Percentiles rank a stretch among this genome's conserved stretches.
Evolutionary conservation across 1,284 basidiomycete species (phyloP).

Genomic region (Chiua sp.): DNA sequence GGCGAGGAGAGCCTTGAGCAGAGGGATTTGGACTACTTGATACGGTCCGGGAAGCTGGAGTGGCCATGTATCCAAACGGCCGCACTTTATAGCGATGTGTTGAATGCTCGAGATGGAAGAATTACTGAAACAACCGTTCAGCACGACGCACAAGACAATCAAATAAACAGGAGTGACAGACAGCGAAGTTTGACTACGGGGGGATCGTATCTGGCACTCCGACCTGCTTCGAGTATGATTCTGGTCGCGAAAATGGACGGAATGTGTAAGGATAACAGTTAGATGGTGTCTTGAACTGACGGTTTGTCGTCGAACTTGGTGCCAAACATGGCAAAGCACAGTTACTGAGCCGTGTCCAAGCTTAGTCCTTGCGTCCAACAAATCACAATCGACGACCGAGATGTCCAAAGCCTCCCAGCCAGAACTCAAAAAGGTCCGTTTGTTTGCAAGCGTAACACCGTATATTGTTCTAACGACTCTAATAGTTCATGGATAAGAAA

Average conservation of each 20-base stretch:
- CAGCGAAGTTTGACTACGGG: slow-evolving; percentile 39
- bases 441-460: not conserved
- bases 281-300: not conserved
- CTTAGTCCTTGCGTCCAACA: slow-evolving; percentile 22
- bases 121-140: slow-evolving; percentile 20
- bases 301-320: slow-evolving; percentile 2
- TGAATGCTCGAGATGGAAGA: slow-evolving; percentile 3
- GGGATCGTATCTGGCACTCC: not conserved
- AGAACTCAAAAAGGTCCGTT: slow-evolving; percentile 87
- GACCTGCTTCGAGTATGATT: not conserved
- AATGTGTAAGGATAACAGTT: not conserved
- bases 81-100: not conserved
- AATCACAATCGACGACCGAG: slow-evolving; percentile 11
- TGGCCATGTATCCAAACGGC: slow-evolving; percentile 33
- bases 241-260: not conserved
- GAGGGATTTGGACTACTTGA: slow-evolving; percentile 33
- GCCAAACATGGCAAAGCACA: slow-evolving; percentile 42
- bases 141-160: slow-evolving; percentile 1
- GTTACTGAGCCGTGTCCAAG: not conserved
- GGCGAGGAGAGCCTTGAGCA: slow-evolving; percentile 34
- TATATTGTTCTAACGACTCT: slow-evolving; percentile 8
- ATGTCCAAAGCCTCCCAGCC: slow-evolving; percentile 95
- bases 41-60: slow-evolving; percentile 34
- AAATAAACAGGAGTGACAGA: slow-evolving; percentile 13
- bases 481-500: slow-evolving; percentile 98